Evolutionary conservation across 139 green algal species (phyloP).

Genomic region (Haematococcus lacustris): DNA sequence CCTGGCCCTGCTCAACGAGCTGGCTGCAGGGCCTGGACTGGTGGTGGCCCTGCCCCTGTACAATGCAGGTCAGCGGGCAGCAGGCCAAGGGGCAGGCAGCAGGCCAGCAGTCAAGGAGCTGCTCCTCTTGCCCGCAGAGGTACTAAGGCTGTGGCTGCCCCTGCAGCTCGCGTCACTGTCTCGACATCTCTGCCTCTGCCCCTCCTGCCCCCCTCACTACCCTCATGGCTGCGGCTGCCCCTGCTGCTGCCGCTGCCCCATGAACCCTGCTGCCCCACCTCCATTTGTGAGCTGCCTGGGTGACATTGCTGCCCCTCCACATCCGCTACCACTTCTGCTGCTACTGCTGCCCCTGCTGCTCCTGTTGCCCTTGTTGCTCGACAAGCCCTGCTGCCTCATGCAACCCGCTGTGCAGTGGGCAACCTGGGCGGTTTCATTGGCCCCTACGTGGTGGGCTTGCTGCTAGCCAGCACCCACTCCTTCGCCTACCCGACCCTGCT

Average conservation of each 20-base stretch:
- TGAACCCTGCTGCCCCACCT: too few species aligned
- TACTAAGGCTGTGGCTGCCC: neutral
- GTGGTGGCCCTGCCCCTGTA: slow-evolving; percentile 25
- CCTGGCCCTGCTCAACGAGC: slow-evolving; percentile 13
- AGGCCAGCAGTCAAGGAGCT: neutral
- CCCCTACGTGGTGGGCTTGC: slow-evolving; percentile 7
- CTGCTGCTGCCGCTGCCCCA: too few species aligned
- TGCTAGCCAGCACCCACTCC: slow-evolving; percentile 1
- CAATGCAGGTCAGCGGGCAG: slow-evolving; percentile 10
- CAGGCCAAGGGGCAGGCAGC: neutral
- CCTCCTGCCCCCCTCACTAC: too few species aligned
- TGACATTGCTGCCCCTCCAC: too few species aligned
- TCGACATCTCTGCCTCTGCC: neutral
- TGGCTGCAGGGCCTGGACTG: slow-evolving; percentile 19
- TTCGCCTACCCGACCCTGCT: slow-evolving; percentile 11
- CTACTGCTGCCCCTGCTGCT: too few species aligned
- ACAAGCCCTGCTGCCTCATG: neutral
- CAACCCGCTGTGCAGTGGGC: slow-evolving; percentile 1
- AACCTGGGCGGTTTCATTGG: slow-evolving; percentile 18
- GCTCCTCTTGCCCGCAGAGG: neutral
- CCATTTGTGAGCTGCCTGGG: too few species aligned
- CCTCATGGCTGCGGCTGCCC: too few species aligned
- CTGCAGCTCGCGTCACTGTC: neutral
- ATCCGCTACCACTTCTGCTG: too few species aligned
- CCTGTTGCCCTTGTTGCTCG: too few species aligned